A percentile compares a stretch with the other conserved stretches of the same genome.
Conservation (phyloP, 805 yeast species). For the Jamesozyma piceae region DNA sequence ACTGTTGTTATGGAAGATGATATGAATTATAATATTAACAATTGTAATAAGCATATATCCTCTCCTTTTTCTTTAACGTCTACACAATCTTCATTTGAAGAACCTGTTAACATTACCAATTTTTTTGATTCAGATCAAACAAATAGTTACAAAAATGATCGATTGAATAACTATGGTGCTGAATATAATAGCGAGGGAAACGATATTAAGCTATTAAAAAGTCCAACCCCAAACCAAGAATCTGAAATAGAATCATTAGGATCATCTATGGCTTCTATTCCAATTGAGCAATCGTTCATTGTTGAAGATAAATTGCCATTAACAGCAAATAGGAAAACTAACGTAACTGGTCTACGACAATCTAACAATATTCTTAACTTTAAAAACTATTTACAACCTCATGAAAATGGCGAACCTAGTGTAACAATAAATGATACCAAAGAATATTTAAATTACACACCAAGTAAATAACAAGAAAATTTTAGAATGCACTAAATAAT, state of each 20-base stretch:
- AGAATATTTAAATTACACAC: slow-evolving; percentile 22
- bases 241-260: neutral
- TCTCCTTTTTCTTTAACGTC: neutral
- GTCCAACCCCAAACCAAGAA: neutral
- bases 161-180: neutral
- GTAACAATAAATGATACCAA: slow-evolving; percentile 20
- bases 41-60: neutral
- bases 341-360: neutral
- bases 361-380: slow-evolving; percentile 6
- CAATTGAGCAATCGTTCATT: neutral
- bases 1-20: neutral
- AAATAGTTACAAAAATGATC: neutral
- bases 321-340: neutral
- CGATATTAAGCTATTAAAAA: neutral
- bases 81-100: slow-evolving; percentile 2
- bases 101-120: slow-evolving; percentile 17
- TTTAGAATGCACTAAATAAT: no score
- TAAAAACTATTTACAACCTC: slow-evolving; percentile 4
- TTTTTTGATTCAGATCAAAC: slow-evolving; percentile 8
- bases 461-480: slow-evolving; percentile 1
- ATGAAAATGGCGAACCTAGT: slow-evolving; percentile 2
- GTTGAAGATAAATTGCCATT: neutral
- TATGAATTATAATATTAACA: neutral
- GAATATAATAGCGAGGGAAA: no score
- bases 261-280: neutral